Evolutionary conservation across 208 protist genomes (phyloP), one percentile per base, ranked within the genome.

Genomic region (Leishmania arabica): DNA sequence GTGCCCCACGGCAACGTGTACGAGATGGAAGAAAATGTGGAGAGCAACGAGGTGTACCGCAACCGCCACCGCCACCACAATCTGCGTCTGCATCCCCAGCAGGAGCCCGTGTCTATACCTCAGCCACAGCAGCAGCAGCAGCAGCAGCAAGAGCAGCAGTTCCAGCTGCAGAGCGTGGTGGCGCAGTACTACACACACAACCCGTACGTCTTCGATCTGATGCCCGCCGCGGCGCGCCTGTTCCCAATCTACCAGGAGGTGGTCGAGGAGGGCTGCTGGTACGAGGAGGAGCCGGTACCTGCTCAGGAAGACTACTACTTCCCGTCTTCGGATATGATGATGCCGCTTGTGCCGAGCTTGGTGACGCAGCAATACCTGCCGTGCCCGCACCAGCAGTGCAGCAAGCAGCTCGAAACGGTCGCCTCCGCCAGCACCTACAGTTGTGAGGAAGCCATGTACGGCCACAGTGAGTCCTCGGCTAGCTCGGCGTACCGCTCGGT

Each of bases 191-290:
- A 79, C 81, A 68, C 66, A 9, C 88, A 94, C 79, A 89, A 94
- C 83, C 90, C 90, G 2, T 93, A 93, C 84, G 71, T 69, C 42
- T 77, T 76, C 69, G 81, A 86, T 49, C 74, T 93, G 54, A 76
- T 93, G 27, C 74, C 86, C 42, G 58, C 77, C 17, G 78, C 79
- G 60, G 73, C 54, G 9, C 90, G 86, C 24, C 49, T 90, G 40
- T 87, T 90, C 68, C 81, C 83, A 66, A 40, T 80, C 47, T 78
- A 79, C 49, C 68, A 66, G 4, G 76, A 64, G n/a, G 21, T 65
- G 76, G 53, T 56, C 45, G 80, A 75, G 31, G 79, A 86, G 37
- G 70, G 49, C 15, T 88, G 82, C 85, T 85, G 80, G 81, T 81
- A 85, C 78, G 82, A 86, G 68, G 66, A 83, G 73, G 62, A 78